A percentile compares a stretch with the other conserved stretches of the same genome.
These are phyloP conservation scores for Metschnikowia kofuensis DNA, from an alignment of 805 yeast species.

Conservation along the genomic window DNA sequence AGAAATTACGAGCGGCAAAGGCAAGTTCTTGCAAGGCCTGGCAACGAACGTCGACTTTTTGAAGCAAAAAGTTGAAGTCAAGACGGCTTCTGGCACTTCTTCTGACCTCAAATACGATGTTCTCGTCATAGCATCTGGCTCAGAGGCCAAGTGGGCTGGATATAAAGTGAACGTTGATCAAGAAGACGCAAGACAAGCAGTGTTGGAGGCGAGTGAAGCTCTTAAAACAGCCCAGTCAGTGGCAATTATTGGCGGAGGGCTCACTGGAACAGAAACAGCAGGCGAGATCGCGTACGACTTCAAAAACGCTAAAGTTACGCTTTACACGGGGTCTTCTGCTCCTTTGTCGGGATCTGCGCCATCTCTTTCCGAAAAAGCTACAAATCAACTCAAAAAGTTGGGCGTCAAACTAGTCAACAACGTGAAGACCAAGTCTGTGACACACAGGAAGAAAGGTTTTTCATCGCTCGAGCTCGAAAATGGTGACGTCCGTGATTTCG, in stretches of 20 bases:
- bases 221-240: constrained; percentile 24
- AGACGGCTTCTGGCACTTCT: constrained; percentile 3
- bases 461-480: constrained; percentile 17
- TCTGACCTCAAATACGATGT: constrained; percentile 24
- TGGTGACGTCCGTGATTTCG: constrained; percentile 22
- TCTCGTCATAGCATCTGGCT: constrained; percentile 36
- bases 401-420: constrained; percentile 15
- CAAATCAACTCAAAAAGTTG: constrained; percentile 10
- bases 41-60: constrained; percentile 28
- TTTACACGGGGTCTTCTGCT: constrained; percentile 20
- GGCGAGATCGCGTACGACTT: constrained; percentile 32
- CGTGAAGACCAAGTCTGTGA: constrained; percentile 12
- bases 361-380: constrained; percentile 6
- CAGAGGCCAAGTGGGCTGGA: constrained; percentile 20
- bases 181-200: constrained; percentile 15
- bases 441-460: not conserved
- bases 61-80: constrained; percentile 16
- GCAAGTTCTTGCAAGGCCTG: constrained; percentile 24
- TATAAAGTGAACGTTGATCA: constrained; percentile 25
- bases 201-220: constrained; percentile 15
- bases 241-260: constrained; percentile 40
- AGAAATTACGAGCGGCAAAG: constrained; percentile 15
- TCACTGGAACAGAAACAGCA: constrained; percentile 37
- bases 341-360: constrained; percentile 6
- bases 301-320: constrained; percentile 20